Base-by-base conservation (phyloP, 805 yeast species). In the Candida taoyuanica region DNA sequence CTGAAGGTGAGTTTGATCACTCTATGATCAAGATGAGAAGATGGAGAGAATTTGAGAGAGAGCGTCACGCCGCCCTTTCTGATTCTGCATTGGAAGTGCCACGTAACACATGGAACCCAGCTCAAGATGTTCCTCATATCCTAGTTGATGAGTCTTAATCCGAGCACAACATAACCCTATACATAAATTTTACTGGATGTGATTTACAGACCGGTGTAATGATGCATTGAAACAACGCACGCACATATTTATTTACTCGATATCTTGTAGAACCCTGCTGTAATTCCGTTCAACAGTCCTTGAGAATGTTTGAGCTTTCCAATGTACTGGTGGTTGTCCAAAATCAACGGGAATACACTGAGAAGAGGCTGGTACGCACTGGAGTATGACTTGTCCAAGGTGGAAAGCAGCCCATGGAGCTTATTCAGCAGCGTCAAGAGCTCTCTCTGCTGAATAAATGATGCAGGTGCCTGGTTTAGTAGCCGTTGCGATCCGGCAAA, bases 1-100 rank as follows among this genome's bases (percentile, higher is more conserved):
- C 50, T 17, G 84, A 75, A 31, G 98, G 97, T 50, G 81, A 79
- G 45, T 93, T 91, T 58, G 98, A 91, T 60, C 85, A 93, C n/a
- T 78, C 94, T 2, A 76, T 76, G 54, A 93, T 93, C 57, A 75
- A 76, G 35, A 89, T 91, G 91, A 85, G 82, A 70, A 73, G 91
- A 42, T 93, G 98, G 98, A 76, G 86, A 58, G 98, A 93, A 48
- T 88, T 77, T 67, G 97, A 89, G 61, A 68, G 85, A 48, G 87
- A 83, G 29, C 58, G 60, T 21, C 55, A 46, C 31, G 39, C 36
- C 6, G 38, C 32, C 12, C 30, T 13, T 11, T 28, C 39, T 14
- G 33, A 39, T n/a, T 27, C 37, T 3, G 26, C 30, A 9, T 27
- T 54, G n/a, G 50, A 48, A 34, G 49, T 39, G 6, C 60, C 60